phyloP scores from a whole-genome alignment of 441 rosid genomes.

The Croton laevigatus region DNA sequence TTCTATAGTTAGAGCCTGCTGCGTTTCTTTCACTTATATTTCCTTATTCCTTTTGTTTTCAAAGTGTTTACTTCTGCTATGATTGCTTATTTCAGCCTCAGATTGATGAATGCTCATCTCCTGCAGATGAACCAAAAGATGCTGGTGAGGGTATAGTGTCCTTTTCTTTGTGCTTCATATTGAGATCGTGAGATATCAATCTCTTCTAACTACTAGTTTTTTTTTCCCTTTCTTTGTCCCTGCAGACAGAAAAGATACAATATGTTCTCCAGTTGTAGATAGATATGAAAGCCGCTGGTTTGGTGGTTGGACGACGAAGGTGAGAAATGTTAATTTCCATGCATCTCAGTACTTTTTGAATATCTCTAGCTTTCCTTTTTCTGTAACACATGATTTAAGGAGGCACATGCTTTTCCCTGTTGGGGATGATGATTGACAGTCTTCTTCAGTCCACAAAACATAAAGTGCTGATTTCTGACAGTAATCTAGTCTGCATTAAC shows the following conservation, averaged over 20 bases:
- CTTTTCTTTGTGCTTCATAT: slow-evolving; percentile 10
- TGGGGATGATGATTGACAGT: too few relatives aligned
- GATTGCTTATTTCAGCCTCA: slow-evolving; percentile 31
- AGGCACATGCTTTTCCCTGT: too few relatives aligned
- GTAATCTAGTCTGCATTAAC: neutral
- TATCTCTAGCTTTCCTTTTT: too few relatives aligned
- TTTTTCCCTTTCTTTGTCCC: neutral
- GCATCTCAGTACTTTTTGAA: slow-evolving; percentile 9
- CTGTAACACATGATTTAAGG: too few relatives aligned
- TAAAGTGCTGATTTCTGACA: too few relatives aligned
- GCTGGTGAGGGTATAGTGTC: slow-evolving; percentile 30
- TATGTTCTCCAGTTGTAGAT: slow-evolving; percentile 16
- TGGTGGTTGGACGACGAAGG: slow-evolving; percentile 45
- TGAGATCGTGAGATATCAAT: neutral
- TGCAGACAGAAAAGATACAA: slow-evolving; percentile 28
- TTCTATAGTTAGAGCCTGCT: neutral
- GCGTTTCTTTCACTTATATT: slow-evolving; percentile 10
- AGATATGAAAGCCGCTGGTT: slow-evolving; percentile 44
- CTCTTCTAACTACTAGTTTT: slow-evolving; percentile 2
- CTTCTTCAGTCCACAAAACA: too few relatives aligned
- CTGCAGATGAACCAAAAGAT: slow-evolving; percentile 23
- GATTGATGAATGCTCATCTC: slow-evolving; percentile 24
- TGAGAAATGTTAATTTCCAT: slow-evolving; percentile 27
- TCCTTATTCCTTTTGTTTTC: slow-evolving; percentile 20
- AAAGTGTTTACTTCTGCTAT: slow-evolving; percentile 24